phyloP scores from a whole-genome alignment of 208 protist species.

The Blechomonas ayalai region DNA sequence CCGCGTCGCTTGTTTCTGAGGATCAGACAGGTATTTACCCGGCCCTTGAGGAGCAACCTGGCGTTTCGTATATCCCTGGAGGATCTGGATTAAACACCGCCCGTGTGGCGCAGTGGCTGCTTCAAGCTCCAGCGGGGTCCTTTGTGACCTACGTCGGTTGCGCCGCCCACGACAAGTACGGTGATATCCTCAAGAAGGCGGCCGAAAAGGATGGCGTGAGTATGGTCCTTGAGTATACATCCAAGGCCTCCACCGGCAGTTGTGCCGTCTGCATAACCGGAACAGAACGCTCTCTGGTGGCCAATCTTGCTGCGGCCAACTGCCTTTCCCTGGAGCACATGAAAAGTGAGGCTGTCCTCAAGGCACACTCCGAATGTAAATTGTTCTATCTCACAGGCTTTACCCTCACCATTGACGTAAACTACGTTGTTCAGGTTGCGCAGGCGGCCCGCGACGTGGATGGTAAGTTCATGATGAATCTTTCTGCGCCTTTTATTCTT shows the following conservation, averaged over 20 bases:
- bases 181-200: conserved; percentile 58
- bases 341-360: conserved; percentile 39
- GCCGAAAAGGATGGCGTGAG: conserved; percentile 89
- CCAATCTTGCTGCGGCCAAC: conserved; percentile 96
- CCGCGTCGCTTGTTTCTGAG: conserved; percentile 87
- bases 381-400: conserved; percentile 95
- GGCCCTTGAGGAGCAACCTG: conserved; percentile 62
- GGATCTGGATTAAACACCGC: conserved; percentile 97
- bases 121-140: conserved; percentile 34
- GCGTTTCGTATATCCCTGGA: conserved; percentile 94
- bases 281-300: conserved; percentile 93
- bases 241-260: conserved; percentile 90
- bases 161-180: conserved; percentile 94
- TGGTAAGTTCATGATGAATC: conserved; percentile 94
- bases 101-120: conserved; percentile 92
- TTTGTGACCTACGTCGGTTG: conserved; percentile 90
- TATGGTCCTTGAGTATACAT: conserved; percentile 82
- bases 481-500: conserved; percentile 95
- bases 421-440: conserved; percentile 86
- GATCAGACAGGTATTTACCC: conserved; percentile 93
- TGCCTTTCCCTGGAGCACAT: conserved; percentile 92
- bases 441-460: conserved; percentile 75
- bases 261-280: conserved; percentile 96
- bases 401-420: conserved; percentile 92
- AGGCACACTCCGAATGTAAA: conserved; percentile 37